Evolutionary conservation across 352 stramenopile genomes (phyloP).

Genomic region (Pythium vanterpoolii): DNA sequence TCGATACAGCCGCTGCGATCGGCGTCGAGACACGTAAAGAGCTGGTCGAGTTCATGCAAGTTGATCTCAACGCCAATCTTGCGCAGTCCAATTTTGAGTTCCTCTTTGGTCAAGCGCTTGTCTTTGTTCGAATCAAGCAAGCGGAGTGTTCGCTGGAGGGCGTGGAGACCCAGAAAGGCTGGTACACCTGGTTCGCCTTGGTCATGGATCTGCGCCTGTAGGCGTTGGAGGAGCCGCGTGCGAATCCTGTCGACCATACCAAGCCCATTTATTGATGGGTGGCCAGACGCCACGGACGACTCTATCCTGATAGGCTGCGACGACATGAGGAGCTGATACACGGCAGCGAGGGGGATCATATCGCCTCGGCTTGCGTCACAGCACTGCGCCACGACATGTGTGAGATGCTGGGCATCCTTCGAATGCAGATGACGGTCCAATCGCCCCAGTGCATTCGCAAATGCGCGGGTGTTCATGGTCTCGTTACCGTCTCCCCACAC

Average conservation of each 20-base stretch:
- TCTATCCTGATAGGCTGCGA: neutral
- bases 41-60: constrained; percentile 58
- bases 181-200: neutral
- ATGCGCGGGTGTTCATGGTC: constrained; percentile 51
- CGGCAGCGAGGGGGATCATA: constrained; percentile 26
- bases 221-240: constrained; percentile 14
- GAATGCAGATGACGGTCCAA: constrained; percentile 41
- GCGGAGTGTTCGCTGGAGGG: constrained; percentile 40
- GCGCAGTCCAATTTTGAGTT: constrained; percentile 48
- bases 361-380: constrained; percentile 12
- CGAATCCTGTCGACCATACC: constrained; percentile 18
- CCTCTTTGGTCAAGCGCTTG: constrained; percentile 48
- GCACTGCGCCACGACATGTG: constrained; percentile 21
- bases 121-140: constrained; percentile 42
- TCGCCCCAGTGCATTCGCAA: constrained; percentile 32
- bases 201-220: constrained; percentile 6
- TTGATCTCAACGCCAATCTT: constrained; percentile 60
- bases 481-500: constrained; percentile 61
- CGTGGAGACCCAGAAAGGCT: constrained; percentile 25
- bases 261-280: neutral
- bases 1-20: constrained; percentile 63
- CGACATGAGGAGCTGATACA: neutral
- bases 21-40: constrained; percentile 69
- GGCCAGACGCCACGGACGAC: neutral
- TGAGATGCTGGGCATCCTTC: constrained; percentile 33